These are phyloP conservation scores for Alternaria ventricosa DNA, from an alignment of 2,329 filamentous ascomycete species.

Conservation along the genomic window DNA sequence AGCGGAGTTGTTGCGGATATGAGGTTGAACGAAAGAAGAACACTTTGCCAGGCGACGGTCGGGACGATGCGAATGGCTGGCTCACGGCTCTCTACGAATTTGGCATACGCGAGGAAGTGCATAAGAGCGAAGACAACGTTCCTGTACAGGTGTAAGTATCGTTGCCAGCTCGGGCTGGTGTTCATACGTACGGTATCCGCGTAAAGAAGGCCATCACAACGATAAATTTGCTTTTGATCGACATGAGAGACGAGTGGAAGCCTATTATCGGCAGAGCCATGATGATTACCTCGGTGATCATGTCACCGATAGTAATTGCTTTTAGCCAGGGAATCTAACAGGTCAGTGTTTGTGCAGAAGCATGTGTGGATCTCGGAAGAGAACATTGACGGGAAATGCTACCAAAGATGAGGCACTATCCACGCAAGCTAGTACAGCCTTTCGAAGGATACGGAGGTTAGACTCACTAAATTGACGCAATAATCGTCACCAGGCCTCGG, in stretches of 20 bases:
- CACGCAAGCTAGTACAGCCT: not conserved
- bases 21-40: slow-evolving; percentile 4
- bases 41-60: slow-evolving; percentile 7
- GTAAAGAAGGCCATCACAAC: slow-evolving; percentile 12
- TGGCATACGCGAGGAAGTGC: not conserved
- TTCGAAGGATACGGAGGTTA: not conserved
- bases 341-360: not conserved
- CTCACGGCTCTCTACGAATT: not conserved
- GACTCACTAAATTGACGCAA: not conserved
- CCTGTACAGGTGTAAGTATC: not conserved
- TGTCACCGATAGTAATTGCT: not conserved
- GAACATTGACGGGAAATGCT: too few species aligned
- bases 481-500: not conserved
- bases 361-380: not conserved
- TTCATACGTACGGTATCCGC: slow-evolving; percentile 5
- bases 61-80: slow-evolving; percentile 4
- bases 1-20: slow-evolving; percentile 12
- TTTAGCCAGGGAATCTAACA: slow-evolving; percentile 5
- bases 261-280: slow-evolving; percentile 4
- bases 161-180: not conserved
- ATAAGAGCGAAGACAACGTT: slow-evolving; percentile 7
- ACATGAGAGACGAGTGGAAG: slow-evolving; percentile 2
- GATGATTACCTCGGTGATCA: slow-evolving; percentile 2
- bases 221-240: not conserved
- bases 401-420: not conserved